phyloP scores from a whole-genome alignment of 495 filamentous ascomycete genomes.

The Podospora pseudocomata region DNA sequence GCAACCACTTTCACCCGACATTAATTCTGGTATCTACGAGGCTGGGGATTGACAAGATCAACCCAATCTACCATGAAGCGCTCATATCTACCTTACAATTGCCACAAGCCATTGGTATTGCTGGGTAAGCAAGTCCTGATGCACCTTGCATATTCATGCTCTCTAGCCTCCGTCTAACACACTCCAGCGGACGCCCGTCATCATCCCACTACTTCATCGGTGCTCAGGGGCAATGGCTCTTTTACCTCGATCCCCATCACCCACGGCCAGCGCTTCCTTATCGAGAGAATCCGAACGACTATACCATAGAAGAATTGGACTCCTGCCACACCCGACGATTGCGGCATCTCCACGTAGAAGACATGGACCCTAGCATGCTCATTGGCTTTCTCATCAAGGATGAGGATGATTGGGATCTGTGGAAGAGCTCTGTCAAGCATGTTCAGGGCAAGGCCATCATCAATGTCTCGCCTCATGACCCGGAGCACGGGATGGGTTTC shows the following conservation, averaged over 20 bases:
- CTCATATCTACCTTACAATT: conserved; percentile 77
- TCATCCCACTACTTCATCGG: conserved; percentile 96
- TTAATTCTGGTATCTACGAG: conserved; percentile 84
- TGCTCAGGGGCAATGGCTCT: conserved; percentile 82
- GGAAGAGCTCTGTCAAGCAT: conserved; percentile 65
- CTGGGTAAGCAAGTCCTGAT: conserved; percentile 61
- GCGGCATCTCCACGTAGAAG: conserved; percentile 74
- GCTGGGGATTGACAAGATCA: conserved; percentile 90
- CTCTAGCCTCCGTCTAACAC: conserved; percentile 11
- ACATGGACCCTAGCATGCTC: conserved; percentile 99
- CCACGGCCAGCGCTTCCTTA: conserved; percentile 67
- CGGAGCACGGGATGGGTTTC: conserved; percentile 48
- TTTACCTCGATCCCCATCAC: conserved; percentile 92
- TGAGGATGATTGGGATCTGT: conserved; percentile 78
- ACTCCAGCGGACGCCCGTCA: conserved; percentile 76
- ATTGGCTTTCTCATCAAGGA: conserved; percentile 89
- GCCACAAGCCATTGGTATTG: conserved; percentile 89
- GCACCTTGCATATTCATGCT: neutral
- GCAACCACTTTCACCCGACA: conserved; percentile 69
- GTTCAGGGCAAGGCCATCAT: conserved; percentile 80
- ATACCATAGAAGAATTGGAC: conserved; percentile 68
- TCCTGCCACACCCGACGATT: conserved; percentile 85
- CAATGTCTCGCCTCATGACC: conserved; percentile 68
- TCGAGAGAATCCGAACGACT: conserved; percentile 47
- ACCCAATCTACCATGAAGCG: conserved; percentile 86